These are phyloP conservation scores for Hymenoscyphus scutula DNA, from an alignment of 2,329 filamentous ascomycete genomes.

Conservation along the genomic window DNA sequence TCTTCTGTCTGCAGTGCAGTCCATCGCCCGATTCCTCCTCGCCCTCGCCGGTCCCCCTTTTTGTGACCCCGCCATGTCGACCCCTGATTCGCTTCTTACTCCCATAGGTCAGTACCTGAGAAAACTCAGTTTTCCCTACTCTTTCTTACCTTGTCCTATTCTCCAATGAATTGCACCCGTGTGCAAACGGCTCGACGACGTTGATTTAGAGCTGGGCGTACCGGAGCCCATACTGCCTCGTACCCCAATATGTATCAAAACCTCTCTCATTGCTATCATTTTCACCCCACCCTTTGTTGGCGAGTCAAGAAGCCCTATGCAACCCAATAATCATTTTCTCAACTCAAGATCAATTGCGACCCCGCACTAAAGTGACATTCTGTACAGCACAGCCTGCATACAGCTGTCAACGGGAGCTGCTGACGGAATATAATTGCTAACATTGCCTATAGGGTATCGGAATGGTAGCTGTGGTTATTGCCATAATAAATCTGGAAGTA, in stretches of 20 bases:
- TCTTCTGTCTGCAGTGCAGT: background rate
- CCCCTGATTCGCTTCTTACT: constrained; percentile 28
- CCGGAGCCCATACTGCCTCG: background rate
- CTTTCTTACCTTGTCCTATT: constrained; percentile 14
- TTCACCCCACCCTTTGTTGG: constrained; percentile 10
- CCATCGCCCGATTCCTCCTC: background rate
- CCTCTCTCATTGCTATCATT: background rate
- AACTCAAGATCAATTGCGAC: constrained; percentile 3
- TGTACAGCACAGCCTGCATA: constrained; percentile 7
- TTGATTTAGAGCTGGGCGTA: constrained; percentile 23
- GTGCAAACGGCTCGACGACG: constrained; percentile 29
- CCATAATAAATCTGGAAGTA: constrained; percentile 32
- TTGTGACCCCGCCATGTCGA: constrained; percentile 27
- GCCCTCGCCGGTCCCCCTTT: constrained; percentile 5
- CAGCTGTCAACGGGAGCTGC: constrained; percentile 11
- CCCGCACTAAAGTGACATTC: constrained; percentile 13
- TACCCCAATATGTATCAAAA: background rate
- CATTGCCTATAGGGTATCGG: constrained; percentile 29
- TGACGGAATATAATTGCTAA: constrained; percentile 20
- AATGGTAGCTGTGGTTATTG: constrained; percentile 35
- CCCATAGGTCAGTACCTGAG: constrained; percentile 32
- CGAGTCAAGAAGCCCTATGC: constrained; percentile 8
- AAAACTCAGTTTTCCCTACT: constrained; percentile 17
- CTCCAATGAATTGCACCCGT: constrained; percentile 29
- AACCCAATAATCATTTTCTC: background rate